Evolutionary conservation across 148 eudicot genomes (phyloP).

Genomic region (Simmondsia chinensis): DNA sequence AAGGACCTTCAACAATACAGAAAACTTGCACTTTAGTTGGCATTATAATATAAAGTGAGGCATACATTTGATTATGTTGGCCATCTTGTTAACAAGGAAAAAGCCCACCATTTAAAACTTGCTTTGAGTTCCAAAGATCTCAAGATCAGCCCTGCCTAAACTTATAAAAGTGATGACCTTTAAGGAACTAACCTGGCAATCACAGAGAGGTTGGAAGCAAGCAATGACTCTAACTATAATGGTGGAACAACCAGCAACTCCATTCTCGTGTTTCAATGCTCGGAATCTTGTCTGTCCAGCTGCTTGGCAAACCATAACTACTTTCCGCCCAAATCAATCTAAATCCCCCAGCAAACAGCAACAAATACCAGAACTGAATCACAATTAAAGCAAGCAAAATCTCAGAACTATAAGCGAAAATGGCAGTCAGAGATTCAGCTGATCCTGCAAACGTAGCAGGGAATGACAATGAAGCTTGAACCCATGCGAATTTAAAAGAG

Average conservation of each 20-base stretch:
- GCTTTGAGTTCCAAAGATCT: too few species aligned
- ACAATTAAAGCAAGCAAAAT: not conserved
- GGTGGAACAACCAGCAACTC: constrained; percentile 81
- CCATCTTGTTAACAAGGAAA: too few species aligned
- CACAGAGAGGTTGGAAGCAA: constrained; percentile 89
- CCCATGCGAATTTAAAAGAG: constrained; percentile 41
- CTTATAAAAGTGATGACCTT: too few species aligned
- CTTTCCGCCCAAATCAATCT: constrained; percentile 17
- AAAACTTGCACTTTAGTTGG: too few species aligned
- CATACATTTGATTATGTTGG: too few species aligned
- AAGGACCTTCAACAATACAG: too few species aligned
- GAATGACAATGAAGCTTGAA: constrained; percentile 58
- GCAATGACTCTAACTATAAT: constrained; percentile 88
- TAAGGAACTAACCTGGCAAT: constrained; percentile 81
- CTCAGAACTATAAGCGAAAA: not conserved
- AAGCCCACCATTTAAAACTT: too few species aligned
- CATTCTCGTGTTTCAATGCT: constrained; percentile 80
- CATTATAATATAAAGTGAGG: too few species aligned
- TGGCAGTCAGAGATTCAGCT: constrained; percentile 64
- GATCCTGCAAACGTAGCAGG: constrained; percentile 68
- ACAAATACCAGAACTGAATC: constrained; percentile 9
- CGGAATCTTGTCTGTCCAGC: constrained; percentile 95
- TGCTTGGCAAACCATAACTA: constrained; percentile 99
- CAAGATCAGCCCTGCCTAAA: too few species aligned
- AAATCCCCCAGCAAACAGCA: constrained; percentile 3